Evolutionary conservation across 306 rosid species (phyloP).

Genomic region (Pyrus communis): DNA sequence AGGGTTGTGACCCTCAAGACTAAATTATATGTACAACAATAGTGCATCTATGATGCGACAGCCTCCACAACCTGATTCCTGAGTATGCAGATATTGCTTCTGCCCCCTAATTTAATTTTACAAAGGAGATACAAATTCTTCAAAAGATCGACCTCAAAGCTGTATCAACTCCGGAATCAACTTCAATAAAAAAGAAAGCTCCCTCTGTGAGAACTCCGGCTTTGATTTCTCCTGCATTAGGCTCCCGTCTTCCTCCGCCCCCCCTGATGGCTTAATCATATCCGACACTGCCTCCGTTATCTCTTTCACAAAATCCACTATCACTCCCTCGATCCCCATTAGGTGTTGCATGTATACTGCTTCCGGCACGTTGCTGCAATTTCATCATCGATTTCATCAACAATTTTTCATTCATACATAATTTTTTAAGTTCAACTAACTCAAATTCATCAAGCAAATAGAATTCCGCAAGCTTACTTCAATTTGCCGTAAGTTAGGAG

Average conservation of each 20-base stretch:
- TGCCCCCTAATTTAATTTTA: no score
- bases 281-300: conserved; percentile 61
- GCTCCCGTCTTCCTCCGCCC: conserved; percentile 22
- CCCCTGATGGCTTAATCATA: conserved; percentile 38
- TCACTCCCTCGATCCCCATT: conserved; percentile 90
- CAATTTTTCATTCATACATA: neutral
- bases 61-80: neutral
- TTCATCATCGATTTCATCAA: neutral
- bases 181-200: conserved; percentile 69
- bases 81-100: neutral
- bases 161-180: conserved; percentile 75
- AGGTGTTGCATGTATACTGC: conserved; percentile 84
- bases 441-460: neutral
- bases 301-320: conserved; percentile 77
- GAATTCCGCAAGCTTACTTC: conserved; percentile 39
- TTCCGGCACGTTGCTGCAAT: conserved; percentile 74
- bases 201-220: conserved; percentile 68
- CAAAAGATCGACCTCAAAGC: conserved; percentile 3
- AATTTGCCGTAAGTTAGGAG: conserved; percentile 72
- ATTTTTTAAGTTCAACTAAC: neutral
- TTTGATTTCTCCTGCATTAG: conserved; percentile 30
- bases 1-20: no score
- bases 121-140: neutral
- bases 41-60: no score
- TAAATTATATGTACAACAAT: no score